Conservation (phyloP, 352 stramenopile genomes). For the Globisporangium abappressorium region DNA sequence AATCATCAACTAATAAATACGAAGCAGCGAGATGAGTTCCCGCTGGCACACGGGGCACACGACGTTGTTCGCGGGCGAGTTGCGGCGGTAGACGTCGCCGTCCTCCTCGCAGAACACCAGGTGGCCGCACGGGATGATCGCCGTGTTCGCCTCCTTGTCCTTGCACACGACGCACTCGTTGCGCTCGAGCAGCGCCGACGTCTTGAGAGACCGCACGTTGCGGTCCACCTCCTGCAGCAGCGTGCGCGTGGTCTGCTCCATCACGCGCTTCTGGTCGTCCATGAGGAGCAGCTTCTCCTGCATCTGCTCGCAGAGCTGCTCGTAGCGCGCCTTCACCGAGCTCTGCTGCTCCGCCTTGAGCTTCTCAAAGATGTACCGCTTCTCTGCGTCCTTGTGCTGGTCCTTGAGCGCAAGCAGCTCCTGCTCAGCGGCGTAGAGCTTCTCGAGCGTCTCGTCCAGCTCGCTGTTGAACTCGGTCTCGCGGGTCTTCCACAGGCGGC, state of each 20-base stretch:
- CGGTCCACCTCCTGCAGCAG: constrained; percentile 68
- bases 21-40: constrained; percentile 76
- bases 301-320: constrained; percentile 74
- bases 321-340: constrained; percentile 70
- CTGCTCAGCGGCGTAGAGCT: constrained; percentile 47
- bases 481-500: constrained; percentile 72
- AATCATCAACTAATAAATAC: constrained; percentile 52
- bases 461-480: constrained; percentile 72
- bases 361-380: constrained; percentile 69
- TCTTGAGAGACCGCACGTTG: constrained; percentile 69
- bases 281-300: constrained; percentile 60
- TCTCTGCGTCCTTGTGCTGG: constrained; percentile 65
- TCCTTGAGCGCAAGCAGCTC: constrained; percentile 37
- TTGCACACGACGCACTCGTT: constrained; percentile 84
- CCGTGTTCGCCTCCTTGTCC: constrained; percentile 64
- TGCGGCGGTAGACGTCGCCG: constrained; percentile 60
- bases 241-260: constrained; percentile 79
- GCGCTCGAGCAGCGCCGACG: constrained; percentile 50
- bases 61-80: constrained; percentile 37
- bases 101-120: constrained; percentile 85
- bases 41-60: constrained; percentile 79
- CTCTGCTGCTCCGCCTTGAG: constrained; percentile 70
- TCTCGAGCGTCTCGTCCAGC: constrained; percentile 54
- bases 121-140: constrained; percentile 79
- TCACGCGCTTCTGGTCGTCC: constrained; percentile 68